Percentiles rank a stretch among this genome's conserved stretches.
Evolutionary conservation across 176 grass and related monocot species (phyloP).

Genomic region (Neostapfia colusana): DNA sequence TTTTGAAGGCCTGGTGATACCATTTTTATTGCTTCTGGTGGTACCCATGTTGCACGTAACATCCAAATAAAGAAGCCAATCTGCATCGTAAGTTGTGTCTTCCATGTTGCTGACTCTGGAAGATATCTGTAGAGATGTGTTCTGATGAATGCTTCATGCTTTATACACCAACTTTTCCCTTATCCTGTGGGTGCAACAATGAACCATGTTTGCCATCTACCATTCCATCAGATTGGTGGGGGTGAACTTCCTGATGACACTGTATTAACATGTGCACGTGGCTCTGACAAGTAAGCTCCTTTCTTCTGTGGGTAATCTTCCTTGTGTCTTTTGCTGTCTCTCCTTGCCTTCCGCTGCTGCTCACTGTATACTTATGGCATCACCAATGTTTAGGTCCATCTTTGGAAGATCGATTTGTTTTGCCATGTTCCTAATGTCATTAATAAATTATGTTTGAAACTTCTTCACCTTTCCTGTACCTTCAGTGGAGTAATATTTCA

Average conservation of each 20-base stretch:
- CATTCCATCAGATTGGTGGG: constrained; percentile 72
- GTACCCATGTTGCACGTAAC: constrained; percentile 64
- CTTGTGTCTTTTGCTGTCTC: not conserved
- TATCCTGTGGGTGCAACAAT: constrained; percentile 21
- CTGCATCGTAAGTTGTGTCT: constrained; percentile 83
- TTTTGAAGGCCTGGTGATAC: constrained; percentile 92
- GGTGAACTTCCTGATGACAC: constrained; percentile 90
- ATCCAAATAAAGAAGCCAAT: constrained; percentile 97
- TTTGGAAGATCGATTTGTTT: not conserved
- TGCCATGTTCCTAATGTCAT: not conserved
- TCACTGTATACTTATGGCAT: not conserved
- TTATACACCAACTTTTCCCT: not conserved
- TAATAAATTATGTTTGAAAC: not conserved
- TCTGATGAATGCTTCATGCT: constrained; percentile 33
- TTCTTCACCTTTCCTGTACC: not conserved
- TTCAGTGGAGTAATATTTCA: not conserved
- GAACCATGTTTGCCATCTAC: constrained; percentile 29
- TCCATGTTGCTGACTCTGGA: constrained; percentile 25
- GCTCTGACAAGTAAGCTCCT: constrained; percentile 75
- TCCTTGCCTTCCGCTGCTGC: not conserved
- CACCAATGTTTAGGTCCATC: not conserved
- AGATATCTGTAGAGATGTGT: constrained; percentile 20
- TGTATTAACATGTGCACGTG: constrained; percentile 81
- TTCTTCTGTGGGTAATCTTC: constrained; percentile 24
- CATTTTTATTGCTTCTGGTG: constrained; percentile 83